These are phyloP conservation scores for Neurospora tetrasperma DNA, from an alignment of 495 filamentous ascomycete genomes.

Conservation along the genomic window DNA sequence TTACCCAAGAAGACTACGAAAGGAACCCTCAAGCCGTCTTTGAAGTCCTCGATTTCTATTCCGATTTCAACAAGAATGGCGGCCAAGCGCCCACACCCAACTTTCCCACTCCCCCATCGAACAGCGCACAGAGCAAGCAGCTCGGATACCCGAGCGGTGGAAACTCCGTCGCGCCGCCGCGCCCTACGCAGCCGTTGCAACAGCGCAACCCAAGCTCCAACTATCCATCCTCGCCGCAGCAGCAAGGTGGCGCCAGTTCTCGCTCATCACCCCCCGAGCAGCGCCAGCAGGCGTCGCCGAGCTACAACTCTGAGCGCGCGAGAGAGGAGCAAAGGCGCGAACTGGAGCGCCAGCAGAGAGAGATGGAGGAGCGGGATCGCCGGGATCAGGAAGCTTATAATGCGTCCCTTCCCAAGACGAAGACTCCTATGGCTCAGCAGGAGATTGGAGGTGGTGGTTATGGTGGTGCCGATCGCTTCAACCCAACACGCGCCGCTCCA, in stretches of 20 bases:
- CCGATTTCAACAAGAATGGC: constrained; percentile 84
- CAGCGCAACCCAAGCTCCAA: constrained; percentile 41
- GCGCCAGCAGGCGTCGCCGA: constrained; percentile 34
- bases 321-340: constrained; percentile 38
- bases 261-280: constrained; percentile 34
- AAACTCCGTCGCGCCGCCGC: constrained; percentile 66
- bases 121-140: constrained; percentile 52
- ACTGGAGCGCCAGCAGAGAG: constrained; percentile 43
- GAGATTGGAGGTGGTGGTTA: constrained; percentile 50
- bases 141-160: constrained; percentile 49
- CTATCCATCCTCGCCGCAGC: constrained; percentile 14
- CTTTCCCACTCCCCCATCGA: constrained; percentile 50
- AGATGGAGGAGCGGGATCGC: constrained; percentile 56
- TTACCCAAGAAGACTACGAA: constrained; percentile 95
- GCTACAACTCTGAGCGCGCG: constrained; percentile 46
- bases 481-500: constrained; percentile 63
- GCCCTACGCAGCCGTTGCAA: constrained; percentile 45
- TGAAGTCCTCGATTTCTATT: constrained; percentile 95
- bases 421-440: constrained; percentile 72
- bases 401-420: constrained; percentile 68
- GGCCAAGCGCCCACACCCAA: constrained; percentile 64
- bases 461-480: constrained; percentile 56
- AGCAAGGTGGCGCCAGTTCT: constrained; percentile 18
- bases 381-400: constrained; percentile 78
- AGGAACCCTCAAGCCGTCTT: constrained; percentile 97